These are phyloP conservation scores for Eremothecium coryli DNA, from an alignment of 1,139 yeast species.

Conservation along the genomic window DNA sequence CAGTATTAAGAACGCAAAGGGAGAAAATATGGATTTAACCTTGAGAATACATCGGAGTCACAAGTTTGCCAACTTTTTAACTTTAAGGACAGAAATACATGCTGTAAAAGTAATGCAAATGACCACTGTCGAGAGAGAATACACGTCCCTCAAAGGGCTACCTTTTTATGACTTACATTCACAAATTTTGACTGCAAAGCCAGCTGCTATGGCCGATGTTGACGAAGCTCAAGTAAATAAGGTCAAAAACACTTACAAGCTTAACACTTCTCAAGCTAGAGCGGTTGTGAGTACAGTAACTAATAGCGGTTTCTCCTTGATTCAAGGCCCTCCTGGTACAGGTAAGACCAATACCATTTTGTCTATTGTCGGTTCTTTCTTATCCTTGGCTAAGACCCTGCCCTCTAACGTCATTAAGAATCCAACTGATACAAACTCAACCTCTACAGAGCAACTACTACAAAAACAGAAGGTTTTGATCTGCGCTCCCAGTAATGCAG, in stretches of 20 bases:
- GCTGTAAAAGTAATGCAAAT: conserved; percentile 74
- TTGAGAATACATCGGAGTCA: conserved; percentile 48
- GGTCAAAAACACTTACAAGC: conserved; percentile 43
- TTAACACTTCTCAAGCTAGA: conserved; percentile 80
- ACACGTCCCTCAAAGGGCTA: conserved; percentile 69
- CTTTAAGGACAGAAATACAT: conserved; percentile 54
- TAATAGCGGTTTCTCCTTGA: conserved; percentile 70
- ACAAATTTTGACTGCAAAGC: conserved; percentile 56
- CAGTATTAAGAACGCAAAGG: conserved; percentile 55
- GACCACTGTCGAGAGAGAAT: conserved; percentile 92
- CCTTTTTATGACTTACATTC: conserved; percentile 67
- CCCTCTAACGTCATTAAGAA: conserved; percentile 23
- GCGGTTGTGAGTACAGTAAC: conserved; percentile 72
- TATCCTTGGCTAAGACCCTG: conserved; percentile 35
- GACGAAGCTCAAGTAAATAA: conserved; percentile 34
- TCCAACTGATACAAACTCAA: conserved; percentile 15
- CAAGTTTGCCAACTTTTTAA: conserved; percentile 38
- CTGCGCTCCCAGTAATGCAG: conserved; percentile 99
- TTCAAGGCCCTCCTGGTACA: conserved; percentile 98
- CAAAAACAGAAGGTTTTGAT: conserved; percentile 54
- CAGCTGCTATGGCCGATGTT: conserved; percentile 35
- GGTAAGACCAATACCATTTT: conserved; percentile 96
- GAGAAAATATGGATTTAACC: conserved; percentile 64
- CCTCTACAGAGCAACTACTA: conserved; percentile 20
- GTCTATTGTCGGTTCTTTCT: conserved; percentile 76